Evolutionary conservation across 148 eudicot genomes (phyloP), one percentile per base, ranked within the genome.

Genomic region (Dysphania ambrosioides): DNA sequence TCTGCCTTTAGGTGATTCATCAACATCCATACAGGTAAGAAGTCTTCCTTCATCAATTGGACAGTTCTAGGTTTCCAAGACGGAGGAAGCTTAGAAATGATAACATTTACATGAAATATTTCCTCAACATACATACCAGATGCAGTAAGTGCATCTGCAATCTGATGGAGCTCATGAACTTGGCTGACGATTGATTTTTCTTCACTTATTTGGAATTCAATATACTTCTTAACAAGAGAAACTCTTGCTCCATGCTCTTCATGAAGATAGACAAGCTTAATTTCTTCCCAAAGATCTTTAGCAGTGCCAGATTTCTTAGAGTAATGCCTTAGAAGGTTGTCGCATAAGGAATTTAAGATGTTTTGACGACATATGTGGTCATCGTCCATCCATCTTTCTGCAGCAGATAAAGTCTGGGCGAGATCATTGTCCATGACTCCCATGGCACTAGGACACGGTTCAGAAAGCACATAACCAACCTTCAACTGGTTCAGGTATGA

Each of bases 241-340:
- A 83, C 77, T 68, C 70, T 80, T 29, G 94, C 79, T 59, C 97
- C 91, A 57, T 86, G 79, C 79, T 89, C 92, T 38, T 88, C 91
- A 27, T 75, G 75, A 8, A 81, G 76, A 71, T 83, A 93, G 9
- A 69, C 76, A 47, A 75, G 78, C 72, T 80, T 84, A 29, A 93
- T 85, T 47, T 93, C 91, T 47, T 89, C 89, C 98, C 96, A 91
- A 23, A 93, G 88, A 76, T 86, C 91, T 80, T 78, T 84, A 30
- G 98, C 92, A 40, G 78, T 82, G 44, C 66, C 80, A 26, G 70
- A 6, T 72, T 77, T 84, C 75, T 80, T 80, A 0, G 89, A 86
- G 80, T 83, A 90, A 35, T 79, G 72, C 34, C 72, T 65, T 13
- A 80, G 89, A 24, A 93, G 86, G 82, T 75, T 77, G 83, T 93